Base-by-base conservation (phyloP, 805 yeast genomes). In the Ascoidea rubescens region DNA sequence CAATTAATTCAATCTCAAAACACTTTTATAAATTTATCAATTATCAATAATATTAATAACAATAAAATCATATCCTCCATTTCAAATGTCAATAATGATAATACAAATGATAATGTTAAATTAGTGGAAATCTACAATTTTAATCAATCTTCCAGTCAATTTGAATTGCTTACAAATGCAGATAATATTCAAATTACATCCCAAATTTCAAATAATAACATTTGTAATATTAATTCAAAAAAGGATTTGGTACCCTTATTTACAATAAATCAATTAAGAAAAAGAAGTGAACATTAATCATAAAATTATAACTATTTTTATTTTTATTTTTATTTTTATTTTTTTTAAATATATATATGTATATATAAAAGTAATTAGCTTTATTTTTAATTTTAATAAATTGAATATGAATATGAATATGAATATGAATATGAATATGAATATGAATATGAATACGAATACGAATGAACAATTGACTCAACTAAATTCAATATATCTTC, bases 221-320 rank as follows among this genome's bases (percentile, higher is more conserved):
- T 65, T 58, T 53, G 28, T 16, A 42, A 49, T 5, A 43, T 7
- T 69, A 3, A 21, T 21, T 21, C 28, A 21, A 3, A 21, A 17
- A 62, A 64, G 1, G 73, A 72, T 2, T 60, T 73, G 47, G 68
- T 77, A 57, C 84, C 85, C 14, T 71, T 81, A 55, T 79, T 78
- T 61, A 71, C 72, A 45, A 69, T 75, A 43, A 71, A 71, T 53
- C 70, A 75, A 47, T 67, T 81, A 56, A 75, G 85, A 61, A 81
- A 81, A 64, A 73, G 86, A 66, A 76, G 84, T 62, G 86, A 81
- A 58, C 82, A 80, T 62, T 80, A 64, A 63, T 73, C 14, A 44
- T 46, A 31, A 47, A 28, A 21, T 49, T 21, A 21, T 21, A 2
- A 2, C 3, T 21, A 21, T 21, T 21, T 21, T 21, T 21, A 21